Evolutionary conservation across 495 filamentous ascomycete genomes (phyloP), one percentile per base, ranked within the genome.

Genomic region (Penicillium malachiteum): DNA sequence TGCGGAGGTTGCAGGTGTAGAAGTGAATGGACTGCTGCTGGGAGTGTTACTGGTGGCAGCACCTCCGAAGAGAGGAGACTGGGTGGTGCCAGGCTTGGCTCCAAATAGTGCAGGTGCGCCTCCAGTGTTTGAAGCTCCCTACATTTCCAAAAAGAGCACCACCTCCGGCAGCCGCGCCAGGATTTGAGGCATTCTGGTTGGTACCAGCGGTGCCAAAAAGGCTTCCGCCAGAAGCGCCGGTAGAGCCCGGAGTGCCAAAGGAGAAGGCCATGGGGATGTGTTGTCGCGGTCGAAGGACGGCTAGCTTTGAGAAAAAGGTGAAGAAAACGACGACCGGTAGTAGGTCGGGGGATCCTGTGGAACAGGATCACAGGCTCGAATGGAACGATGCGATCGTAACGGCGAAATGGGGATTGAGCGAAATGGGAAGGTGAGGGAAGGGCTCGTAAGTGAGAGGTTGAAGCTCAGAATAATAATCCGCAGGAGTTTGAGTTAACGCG

Each of bases 121-220:
- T 32, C 70, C 69, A 54, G 60, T 67, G 54, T 58, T 62, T 45
- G 70, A 57, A 62, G 69, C 73, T 66, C 71, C n/a, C 74, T 64
- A 71, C 67, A 65, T 76, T 78, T 50, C 76, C 76, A 64, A 78
- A 78, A 34, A 78, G 57, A 42, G 65, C 63, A 40, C 66, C 63
- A 35, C 68, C 54, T n/a, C 70, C 54, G 30, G 59, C 63, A 40
- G 68, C 50, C 41, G 72, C 59, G 21, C 61, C 62, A 30, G 67
- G 51, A 51, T 63, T 67, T 32, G 71, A 57, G 35, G 6, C 62
- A 49, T 58, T 68, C 48, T 64, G 60, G 54, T 69, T 71, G 50
- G 68, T 69, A 42, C 64, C 69, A 32, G 68, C 66, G 41, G 73
- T 68, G 7, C 77, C 75, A 54, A 81, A 81, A 5, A 77, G 54